These are phyloP conservation scores for Yamadazyma taylorii DNA, from an alignment of 1,139 yeast species.

Conservation along the genomic window DNA sequence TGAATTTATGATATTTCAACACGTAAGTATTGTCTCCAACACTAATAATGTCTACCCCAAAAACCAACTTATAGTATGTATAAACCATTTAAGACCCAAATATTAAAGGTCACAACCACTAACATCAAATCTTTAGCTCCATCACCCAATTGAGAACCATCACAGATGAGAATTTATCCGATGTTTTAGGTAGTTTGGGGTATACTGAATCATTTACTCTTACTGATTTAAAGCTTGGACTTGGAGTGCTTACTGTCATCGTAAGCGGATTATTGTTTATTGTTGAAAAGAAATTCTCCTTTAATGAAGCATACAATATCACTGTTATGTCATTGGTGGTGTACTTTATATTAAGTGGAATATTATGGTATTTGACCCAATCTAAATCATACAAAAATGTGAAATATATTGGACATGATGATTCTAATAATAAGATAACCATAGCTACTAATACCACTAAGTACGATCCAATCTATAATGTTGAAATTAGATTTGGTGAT, in stretches of 20 bases:
- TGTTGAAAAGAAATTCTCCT: conserved; percentile 61
- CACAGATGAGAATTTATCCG: conserved; percentile 49
- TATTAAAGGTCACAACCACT: too few relatives aligned
- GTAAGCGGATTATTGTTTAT: conserved; percentile 66
- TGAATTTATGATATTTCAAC: too few relatives aligned
- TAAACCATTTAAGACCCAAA: conserved; percentile 10
- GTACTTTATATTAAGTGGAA: conserved; percentile 53
- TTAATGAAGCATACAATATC: conserved; percentile 36
- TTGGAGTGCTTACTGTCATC: conserved; percentile 68
- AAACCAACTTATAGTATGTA: conserved; percentile 17
- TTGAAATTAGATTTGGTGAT: conserved; percentile 31
- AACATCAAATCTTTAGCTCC: conserved; percentile 30
- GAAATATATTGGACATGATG: conserved; percentile 56
- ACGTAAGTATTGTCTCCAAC: background rate
- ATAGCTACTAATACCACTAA: conserved; percentile 40
- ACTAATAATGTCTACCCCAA: conserved; percentile 4
- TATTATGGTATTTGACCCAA: conserved; percentile 46
- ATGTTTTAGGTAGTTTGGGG: conserved; percentile 54
- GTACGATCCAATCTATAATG: conserved; percentile 45
- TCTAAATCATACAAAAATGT: conserved; percentile 48
- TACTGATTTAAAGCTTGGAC: conserved; percentile 61
- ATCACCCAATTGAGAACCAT: conserved; percentile 48
- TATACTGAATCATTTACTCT: conserved; percentile 59
- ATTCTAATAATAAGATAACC: conserved; percentile 34
- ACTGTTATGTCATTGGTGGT: conserved; percentile 43